phyloP scores from a whole-genome alignment of 768 basidiomycete species.

The Royoungia palumana region DNA sequence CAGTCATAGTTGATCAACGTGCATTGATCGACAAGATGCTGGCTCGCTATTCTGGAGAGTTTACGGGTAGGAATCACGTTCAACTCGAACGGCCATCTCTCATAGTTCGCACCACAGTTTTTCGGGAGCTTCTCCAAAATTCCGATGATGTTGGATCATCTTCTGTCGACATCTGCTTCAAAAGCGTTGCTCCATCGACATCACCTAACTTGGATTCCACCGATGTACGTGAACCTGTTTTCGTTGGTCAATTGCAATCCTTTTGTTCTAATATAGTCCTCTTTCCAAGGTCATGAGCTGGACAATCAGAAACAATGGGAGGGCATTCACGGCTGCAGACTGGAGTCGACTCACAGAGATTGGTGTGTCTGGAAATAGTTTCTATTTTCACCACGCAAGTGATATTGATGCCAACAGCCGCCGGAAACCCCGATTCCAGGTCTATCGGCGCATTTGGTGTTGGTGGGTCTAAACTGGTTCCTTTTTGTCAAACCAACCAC shows the following conservation, averaged over 20 bases:
- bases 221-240: conserved; percentile 31
- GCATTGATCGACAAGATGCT: conserved; percentile 93
- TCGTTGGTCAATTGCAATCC: too few species aligned
- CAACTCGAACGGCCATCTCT: too few species aligned
- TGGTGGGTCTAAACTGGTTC: conserved; percentile 38
- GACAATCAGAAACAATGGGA: conserved; percentile 86
- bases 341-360: conserved; percentile 91
- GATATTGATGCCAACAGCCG: conserved; percentile 46
- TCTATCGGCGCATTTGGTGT: conserved; percentile 96
- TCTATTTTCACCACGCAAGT: neutral
- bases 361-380: conserved; percentile 38
- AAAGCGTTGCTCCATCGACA: conserved; percentile 50
- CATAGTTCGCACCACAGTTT: conserved; percentile 36
- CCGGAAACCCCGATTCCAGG: conserved; percentile 91
- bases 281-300: conserved; percentile 64
- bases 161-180: conserved; percentile 73
- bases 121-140: conserved; percentile 88
- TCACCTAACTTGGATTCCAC: conserved; percentile 53
- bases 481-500: neutral
- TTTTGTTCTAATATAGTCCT: neutral
- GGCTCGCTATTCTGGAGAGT: conserved; percentile 88
- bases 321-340: conserved; percentile 75
- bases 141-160: conserved; percentile 86
- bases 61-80: conserved; percentile 72
- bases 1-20: conserved; percentile 87